Evolutionary conservation across 108 stramenopile species (phyloP), one percentile per base, ranked within the genome.

Genomic region (Skeletonema potamos): DNA sequence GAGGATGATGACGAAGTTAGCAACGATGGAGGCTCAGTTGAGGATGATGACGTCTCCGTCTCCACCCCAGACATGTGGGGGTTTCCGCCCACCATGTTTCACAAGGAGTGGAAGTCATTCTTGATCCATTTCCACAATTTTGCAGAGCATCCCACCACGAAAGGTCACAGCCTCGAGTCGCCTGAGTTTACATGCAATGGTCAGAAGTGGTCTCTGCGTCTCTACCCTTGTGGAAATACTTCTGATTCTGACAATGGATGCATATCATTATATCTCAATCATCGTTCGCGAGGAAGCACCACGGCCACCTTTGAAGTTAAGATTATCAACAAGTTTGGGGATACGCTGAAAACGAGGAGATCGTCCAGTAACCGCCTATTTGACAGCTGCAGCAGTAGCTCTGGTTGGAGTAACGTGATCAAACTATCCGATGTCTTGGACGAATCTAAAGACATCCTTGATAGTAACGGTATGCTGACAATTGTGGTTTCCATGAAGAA

Each of bases 181-280:
- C 58, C 58, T 1, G 34, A 59, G 58, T 59, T 59, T 37, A 7
- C 1, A 8, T 59, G 58, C 58, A 37, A 37, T 32, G 58, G 58
- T 1, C 58, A 59, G 12, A 33, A 59, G 27, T 59, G 58, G 58
- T 12, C 36, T 59, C 34, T 59, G 0, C 58, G 58, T 37, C 26
- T 59, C 20, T 59, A 59, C 22, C 58, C 58, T 1, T 27, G 58
- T 3, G 58, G 58, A 11, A 33, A 59, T 24, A 51, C 20, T 8
- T 51, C 48, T 22, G 8, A 7, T 51, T 0, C 0, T 51, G 48
- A 22, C 7, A 51, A 13, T 51, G n/a, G 20, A 51, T 6, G 8
- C 8, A 1, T 51, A 1, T 17, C 20, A 22, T 24, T 51, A 20
- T 51, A 51, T 22, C 48, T 51, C 20, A 51, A 24, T 20, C 48